These are phyloP conservation scores for Venturia aucupariae DNA, from an alignment of 2,329 filamentous ascomycete species.

Conservation along the genomic window DNA sequence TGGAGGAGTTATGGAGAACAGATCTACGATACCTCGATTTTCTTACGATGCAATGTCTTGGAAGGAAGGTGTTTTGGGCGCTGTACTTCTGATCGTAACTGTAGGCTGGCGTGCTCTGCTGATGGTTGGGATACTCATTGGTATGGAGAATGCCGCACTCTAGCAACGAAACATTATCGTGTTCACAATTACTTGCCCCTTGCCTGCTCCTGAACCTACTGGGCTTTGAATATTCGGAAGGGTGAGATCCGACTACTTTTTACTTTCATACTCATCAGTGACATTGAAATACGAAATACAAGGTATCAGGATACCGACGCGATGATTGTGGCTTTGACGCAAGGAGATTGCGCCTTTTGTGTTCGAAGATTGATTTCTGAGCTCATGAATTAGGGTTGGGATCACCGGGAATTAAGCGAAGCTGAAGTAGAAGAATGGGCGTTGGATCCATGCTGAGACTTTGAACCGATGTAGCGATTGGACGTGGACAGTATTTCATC, in stretches of 20 bases:
- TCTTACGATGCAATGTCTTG: constrained; percentile 2
- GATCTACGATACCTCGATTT: not conserved
- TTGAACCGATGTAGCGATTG: no score
- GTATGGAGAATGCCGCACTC: not conserved
- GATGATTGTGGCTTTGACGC: no score
- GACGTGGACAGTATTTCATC: no score
- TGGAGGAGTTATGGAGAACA: not conserved
- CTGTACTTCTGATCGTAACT: not conserved
- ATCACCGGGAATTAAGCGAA: no score
- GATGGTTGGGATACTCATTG: not conserved
- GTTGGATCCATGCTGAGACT: no score
- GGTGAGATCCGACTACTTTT: not conserved
- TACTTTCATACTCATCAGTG: no score
- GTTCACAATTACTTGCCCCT: not conserved
- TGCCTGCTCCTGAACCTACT: not conserved
- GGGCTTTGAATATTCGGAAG: not conserved
- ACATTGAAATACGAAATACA: no score
- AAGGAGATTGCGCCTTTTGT: no score
- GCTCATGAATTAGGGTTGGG: no score
- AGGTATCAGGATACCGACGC: no score
- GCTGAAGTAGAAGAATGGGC: no score
- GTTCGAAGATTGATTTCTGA: no score
- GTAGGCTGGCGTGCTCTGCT: not conserved
- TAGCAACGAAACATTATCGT: not conserved
- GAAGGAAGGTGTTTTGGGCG: not conserved